phyloP scores from a whole-genome alignment of 78 protist species.

The Speleostelium caveatum region DNA sequence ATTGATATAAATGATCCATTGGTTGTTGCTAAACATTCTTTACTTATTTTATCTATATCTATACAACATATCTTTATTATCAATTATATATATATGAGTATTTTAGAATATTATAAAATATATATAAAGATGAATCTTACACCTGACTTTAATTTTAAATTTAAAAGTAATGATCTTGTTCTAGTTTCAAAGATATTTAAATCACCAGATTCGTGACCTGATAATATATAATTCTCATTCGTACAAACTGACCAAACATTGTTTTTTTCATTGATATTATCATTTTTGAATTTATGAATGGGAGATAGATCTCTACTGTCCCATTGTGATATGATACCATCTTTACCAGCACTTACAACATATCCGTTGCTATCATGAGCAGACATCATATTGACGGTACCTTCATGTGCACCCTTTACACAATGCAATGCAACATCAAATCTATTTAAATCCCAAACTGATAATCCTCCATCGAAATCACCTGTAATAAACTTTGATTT shows the following conservation, averaged over 20 bases:
- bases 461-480: background rate
- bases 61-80: background rate
- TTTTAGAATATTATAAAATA: no score
- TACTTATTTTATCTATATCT: background rate
- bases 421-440: background rate
- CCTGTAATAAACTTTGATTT: no score
- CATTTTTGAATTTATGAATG: background rate
- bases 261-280: background rate
- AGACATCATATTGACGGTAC: background rate
- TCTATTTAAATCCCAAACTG: conserved; percentile 17
- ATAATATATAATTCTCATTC: background rate
- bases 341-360: background rate
- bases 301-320: background rate
- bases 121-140: no score
- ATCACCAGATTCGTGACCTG: conserved; percentile 5
- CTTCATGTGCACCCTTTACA: background rate
- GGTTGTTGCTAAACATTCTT: background rate
- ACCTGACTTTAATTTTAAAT: background rate
- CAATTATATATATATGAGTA: no score
- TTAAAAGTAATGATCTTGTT: no score
- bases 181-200: background rate
- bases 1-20: background rate
- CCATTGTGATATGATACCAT: conserved; percentile 2
- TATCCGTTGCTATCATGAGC: background rate
- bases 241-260: background rate